Percentiles rank a stretch among this genome's conserved stretches.
Evolutionary conservation across 2,329 filamentous ascomycete genomes (phyloP).

Genomic region (Sclerotinia trifoliorum): DNA sequence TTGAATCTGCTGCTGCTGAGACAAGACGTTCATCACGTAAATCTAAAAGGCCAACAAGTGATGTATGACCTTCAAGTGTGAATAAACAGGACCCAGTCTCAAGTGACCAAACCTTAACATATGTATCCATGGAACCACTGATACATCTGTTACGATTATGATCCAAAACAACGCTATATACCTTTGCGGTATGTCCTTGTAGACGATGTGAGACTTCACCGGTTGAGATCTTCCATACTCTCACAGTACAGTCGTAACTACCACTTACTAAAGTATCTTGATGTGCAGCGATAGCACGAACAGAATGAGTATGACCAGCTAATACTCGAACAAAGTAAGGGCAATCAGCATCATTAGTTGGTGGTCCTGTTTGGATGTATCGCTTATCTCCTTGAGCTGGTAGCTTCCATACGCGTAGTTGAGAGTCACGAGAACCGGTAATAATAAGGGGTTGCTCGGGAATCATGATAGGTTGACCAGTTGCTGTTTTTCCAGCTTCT

Average conservation of each 20-base stretch:
- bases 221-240: conserved; percentile 96
- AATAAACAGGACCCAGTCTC: conserved; percentile 81
- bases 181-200: conserved; percentile 85
- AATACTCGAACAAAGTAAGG: conserved; percentile 92
- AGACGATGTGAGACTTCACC: conserved; percentile 83
- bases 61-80: conserved; percentile 88
- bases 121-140: conserved; percentile 96
- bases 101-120: conserved; percentile 97
- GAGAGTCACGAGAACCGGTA: conserved; percentile 92
- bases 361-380: conserved; percentile 76
- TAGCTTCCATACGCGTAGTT: conserved; percentile 89
- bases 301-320: conserved; percentile 85
- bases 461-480: conserved; percentile 80
- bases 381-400: conserved; percentile 74
- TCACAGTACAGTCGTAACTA: conserved; percentile 92
- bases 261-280: conserved; percentile 96
- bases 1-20: conserved; percentile 92
- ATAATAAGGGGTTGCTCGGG: conserved; percentile 95
- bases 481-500: conserved; percentile 65
- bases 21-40: conserved; percentile 87
- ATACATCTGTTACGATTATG: conserved; percentile 91
- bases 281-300: conserved; percentile 91
- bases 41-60: conserved; percentile 88
- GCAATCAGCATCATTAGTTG: conserved; percentile 74
- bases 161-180: conserved; percentile 95